phyloP scores from a whole-genome alignment of 345 rosid species.

The Angophora floribunda region DNA sequence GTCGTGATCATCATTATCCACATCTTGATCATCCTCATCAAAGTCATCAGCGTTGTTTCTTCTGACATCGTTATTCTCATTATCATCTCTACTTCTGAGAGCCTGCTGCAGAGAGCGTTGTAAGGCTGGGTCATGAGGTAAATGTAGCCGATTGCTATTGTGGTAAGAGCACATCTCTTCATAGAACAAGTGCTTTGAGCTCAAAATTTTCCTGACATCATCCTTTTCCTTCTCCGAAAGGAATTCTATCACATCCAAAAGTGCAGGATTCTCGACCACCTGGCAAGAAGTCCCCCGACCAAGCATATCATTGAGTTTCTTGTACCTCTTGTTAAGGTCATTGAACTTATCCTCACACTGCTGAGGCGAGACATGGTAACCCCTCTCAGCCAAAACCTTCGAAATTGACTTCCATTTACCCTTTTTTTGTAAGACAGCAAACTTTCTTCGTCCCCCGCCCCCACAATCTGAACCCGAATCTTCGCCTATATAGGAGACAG shows the following conservation, averaged over 20 bases:
- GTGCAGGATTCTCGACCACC: constrained; percentile 84
- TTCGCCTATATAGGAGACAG: constrained; percentile 81
- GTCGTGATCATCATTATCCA: constrained; percentile 65
- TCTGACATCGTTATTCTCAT: constrained; percentile 48
- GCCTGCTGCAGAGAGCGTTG: constrained; percentile 70
- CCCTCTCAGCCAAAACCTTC: constrained; percentile 82
- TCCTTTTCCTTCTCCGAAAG: constrained; percentile 76
- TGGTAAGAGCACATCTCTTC: constrained; percentile 99
- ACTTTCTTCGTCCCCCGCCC: constrained; percentile 53
- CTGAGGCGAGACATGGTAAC: constrained; percentile 84
- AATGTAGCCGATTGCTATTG: constrained; percentile 72
- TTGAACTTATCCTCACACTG: constrained; percentile 96
- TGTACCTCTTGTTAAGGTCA: constrained; percentile 88
- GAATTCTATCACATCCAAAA: constrained; percentile 61
- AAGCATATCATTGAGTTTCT: constrained; percentile 86
- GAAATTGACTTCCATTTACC: constrained; percentile 93
- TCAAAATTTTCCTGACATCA: constrained; percentile 75
- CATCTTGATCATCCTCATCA: constrained; percentile 72
- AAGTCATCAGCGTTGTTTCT: constrained; percentile 53
- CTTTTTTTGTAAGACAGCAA: constrained; percentile 70
- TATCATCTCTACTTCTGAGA: constrained; percentile 68
- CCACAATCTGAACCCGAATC: constrained; percentile 43
- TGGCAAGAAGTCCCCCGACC: constrained; percentile 90
- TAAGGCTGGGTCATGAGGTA: constrained; percentile 83
- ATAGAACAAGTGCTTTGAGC: constrained; percentile 85